These are phyloP conservation scores for Closterium sp. DNA, from an alignment of 139 green algal species.

Conservation along the genomic window DNA sequence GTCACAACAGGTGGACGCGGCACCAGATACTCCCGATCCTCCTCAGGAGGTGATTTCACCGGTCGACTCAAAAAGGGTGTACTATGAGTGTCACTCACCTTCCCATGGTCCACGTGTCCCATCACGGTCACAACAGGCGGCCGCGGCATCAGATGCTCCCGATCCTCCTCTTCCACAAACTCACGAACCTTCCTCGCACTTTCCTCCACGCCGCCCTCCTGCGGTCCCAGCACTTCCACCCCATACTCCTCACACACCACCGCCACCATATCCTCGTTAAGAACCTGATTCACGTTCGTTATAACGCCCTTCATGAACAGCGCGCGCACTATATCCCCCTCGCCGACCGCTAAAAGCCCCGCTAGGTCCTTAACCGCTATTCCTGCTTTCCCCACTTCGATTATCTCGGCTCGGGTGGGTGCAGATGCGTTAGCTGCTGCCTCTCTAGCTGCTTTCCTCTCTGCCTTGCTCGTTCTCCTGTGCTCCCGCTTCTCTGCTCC, in stretches of 20 bases:
- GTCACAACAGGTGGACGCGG: slow-evolving; percentile 86
- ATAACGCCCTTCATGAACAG: slow-evolving; percentile 98
- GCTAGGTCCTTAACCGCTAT: slow-evolving; percentile 84
- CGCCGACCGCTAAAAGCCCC: slow-evolving; percentile 69
- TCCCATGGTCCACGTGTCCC: slow-evolving; percentile 35
- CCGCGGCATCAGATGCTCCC: too few relatives aligned
- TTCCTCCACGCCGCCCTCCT: slow-evolving; percentile 53
- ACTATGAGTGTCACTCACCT: slow-evolving; percentile 56
- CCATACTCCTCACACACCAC: slow-evolving; percentile 75
- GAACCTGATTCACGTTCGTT: slow-evolving; percentile 79
- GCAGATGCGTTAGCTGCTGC: slow-evolving; percentile 15
- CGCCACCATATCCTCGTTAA: slow-evolving; percentile 69
- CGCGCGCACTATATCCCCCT: slow-evolving; percentile 80
- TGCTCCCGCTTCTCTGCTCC: background rate
- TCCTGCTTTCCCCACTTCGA: slow-evolving; percentile 86
- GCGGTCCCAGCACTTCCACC: slow-evolving; percentile 60
- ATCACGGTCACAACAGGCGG: too few relatives aligned
- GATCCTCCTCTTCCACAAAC: slow-evolving; percentile 55
- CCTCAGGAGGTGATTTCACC: too few relatives aligned
- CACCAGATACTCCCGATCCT: slow-evolving; percentile 77
- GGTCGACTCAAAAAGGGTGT: slow-evolving; percentile 66
- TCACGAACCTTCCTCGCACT: slow-evolving; percentile 69
- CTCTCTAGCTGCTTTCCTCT: background rate
- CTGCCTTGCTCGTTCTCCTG: slow-evolving; percentile 31
- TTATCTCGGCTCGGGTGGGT: slow-evolving; percentile 73